A percentile compares a stretch with the other conserved stretches of the same genome.
phyloP scores from a whole-genome alignment of 2,329 filamentous ascomycete species.

The Penicillium capsulatum region DNA sequence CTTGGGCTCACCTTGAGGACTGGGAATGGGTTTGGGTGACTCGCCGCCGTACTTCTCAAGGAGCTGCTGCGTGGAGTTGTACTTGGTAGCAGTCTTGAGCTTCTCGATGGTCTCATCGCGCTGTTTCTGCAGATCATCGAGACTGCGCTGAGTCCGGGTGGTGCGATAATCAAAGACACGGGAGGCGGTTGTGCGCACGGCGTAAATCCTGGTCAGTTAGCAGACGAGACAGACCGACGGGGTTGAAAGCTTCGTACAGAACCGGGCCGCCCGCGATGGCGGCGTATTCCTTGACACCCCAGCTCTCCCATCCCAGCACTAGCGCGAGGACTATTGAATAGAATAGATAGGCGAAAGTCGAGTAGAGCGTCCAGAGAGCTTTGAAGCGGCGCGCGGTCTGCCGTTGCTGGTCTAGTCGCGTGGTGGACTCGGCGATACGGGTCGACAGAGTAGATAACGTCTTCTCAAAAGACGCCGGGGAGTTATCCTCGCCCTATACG shows the following conservation, averaged over 20 bases:
- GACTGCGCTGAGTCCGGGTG: conserved; percentile 60
- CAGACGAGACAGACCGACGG: conserved; percentile 9
- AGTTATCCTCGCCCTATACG: conserved; percentile 67
- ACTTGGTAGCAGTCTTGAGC: conserved; percentile 90
- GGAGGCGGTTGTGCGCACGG: conserved; percentile 62
- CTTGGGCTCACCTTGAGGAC: conserved; percentile 23
- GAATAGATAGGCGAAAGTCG: conserved; percentile 83
- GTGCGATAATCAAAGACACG: conserved; percentile 79
- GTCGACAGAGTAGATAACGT: conserved; percentile 73
- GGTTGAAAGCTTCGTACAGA: conserved; percentile 51
- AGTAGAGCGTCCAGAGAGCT: conserved; percentile 85
- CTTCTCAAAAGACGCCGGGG: conserved; percentile 90
- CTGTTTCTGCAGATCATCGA: conserved; percentile 73
- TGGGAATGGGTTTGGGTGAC: conserved; percentile 42
- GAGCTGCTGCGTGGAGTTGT: conserved; percentile 87
- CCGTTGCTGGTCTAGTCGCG: conserved; percentile 68
- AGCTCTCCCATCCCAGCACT: conserved; percentile 77
- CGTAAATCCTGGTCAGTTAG: conserved; percentile 64
- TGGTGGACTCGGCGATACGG: conserved; percentile 73
- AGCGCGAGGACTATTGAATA: conserved; percentile 76
- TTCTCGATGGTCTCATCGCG: conserved; percentile 85
- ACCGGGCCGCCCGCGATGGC: conserved; percentile 74
- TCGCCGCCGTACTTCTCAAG: conserved; percentile 87
- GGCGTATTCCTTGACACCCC: conserved; percentile 72
- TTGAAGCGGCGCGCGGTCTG: conserved; percentile 71